Conservation (phyloP, 768 basidiomycete species). For the Roridomyces roridus region DNA sequence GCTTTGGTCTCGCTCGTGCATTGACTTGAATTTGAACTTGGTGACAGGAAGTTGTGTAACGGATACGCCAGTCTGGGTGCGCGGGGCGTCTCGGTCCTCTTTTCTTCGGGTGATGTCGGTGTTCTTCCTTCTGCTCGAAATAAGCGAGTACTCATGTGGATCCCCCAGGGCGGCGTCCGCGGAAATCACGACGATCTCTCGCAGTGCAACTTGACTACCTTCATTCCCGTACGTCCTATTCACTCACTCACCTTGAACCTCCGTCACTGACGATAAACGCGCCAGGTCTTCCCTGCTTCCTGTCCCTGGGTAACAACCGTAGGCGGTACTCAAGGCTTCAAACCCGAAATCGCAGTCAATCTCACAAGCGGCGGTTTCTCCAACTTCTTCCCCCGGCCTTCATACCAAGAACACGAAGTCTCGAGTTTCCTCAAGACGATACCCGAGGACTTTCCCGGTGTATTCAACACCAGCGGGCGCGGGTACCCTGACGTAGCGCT, state of each 20-base stretch:
- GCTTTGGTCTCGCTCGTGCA: slow-evolving; percentile 14
- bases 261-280: no score
- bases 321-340: slow-evolving; percentile 6
- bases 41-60: slow-evolving; percentile 8
- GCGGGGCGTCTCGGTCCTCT: slow-evolving; percentile 32
- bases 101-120: slow-evolving; percentile 3
- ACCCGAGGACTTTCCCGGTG: slow-evolving; percentile 7
- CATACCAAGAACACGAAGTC: slow-evolving; percentile 38
- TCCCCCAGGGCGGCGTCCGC: slow-evolving; percentile 4
- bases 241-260: no score
- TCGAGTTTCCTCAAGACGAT: slow-evolving; percentile 27
- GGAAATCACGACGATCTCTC: background rate
- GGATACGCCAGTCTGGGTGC: background rate
- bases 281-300: slow-evolving; percentile 10
- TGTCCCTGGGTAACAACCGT: slow-evolving; percentile 16
- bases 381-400: slow-evolving; percentile 41
- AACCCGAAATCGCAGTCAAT: slow-evolving; percentile 1
- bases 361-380: slow-evolving; percentile 45
- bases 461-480: slow-evolving; percentile 15
- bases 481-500: slow-evolving; percentile 25
- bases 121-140: background rate
- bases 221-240: slow-evolving; percentile 41
- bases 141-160: background rate
- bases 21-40: background rate
- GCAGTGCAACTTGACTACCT: slow-evolving; percentile 30